Base-by-base conservation (phyloP, 768 basidiomycete genomes). In the Saitozyma podzolica region DNA sequence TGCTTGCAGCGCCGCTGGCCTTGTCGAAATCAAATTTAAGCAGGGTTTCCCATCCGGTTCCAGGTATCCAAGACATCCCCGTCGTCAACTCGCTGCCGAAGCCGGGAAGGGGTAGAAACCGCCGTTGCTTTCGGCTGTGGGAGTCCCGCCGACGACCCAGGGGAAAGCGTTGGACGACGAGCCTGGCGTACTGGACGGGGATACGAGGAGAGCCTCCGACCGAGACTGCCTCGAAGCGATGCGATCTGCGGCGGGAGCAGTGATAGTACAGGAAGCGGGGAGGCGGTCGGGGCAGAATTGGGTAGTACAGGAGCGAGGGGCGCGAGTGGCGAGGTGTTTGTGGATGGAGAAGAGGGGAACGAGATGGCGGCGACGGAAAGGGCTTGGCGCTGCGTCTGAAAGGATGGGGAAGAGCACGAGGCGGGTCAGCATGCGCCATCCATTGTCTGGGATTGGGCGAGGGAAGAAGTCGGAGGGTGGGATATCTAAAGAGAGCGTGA, bases 31-130 rank as follows among this genome's bases (percentile, higher is more conserved):
- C 66, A 50, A 73, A 67, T 17, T 56, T 65, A 19, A 73, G 55
- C n/a, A 69, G 54, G 29, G 61, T 62, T 4, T 73, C 66, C 71
- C 71, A 73, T 19, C 49, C 66, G n/a, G n/a, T n/a, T n/a, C n/a
- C n/a, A n/a, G n/a, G n/a, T n/a, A n/a, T n/a, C n/a, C n/a, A n/a
- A n/a, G n/a, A n/a, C n/a, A n/a, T 9, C 56, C 51, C 6, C 65
- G 63, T 19, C 60, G 53, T 50, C 62, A 58, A 16, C 53, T 54
- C 11, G 53, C 47, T 29, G 17, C 20, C 9, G 51, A 10, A 50
- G 67, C n/a, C 19, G 68, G 67, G n/a, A 54, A 20, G 49, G 67
- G 67, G 8, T 61, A 61, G 19, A 64, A 49, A 13, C 65, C 59
- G 6, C 47, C 17, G n/a, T 66, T 59, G 16, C 62, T 29, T 42